Evolutionary conservation across 2,329 filamentous ascomycete species (phyloP).

Genomic region (Fusarium brevicatenulatum): DNA sequence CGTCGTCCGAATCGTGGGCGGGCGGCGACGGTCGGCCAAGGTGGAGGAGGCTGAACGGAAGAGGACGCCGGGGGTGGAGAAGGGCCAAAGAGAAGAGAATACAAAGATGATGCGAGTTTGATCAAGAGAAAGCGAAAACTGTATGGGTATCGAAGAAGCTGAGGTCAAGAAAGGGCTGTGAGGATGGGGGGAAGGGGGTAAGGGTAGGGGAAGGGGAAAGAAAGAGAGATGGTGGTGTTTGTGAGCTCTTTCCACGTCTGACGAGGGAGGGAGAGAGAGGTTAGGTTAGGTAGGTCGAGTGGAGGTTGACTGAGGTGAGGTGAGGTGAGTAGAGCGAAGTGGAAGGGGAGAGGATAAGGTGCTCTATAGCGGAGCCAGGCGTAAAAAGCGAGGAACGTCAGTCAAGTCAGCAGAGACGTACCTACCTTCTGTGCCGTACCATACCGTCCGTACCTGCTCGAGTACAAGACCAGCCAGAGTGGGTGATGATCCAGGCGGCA

Average conservation of each 20-base stretch:
- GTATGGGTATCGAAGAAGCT: constrained; percentile 41
- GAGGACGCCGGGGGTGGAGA: constrained; percentile 35
- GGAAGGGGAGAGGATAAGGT: constrained; percentile 23
- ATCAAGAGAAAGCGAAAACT: constrained; percentile 35
- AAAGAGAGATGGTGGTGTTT: constrained; percentile 43
- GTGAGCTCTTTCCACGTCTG: constrained; percentile 46
- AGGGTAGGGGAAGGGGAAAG: constrained; percentile 27
- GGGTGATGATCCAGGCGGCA: constrained; percentile 8
- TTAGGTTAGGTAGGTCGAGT: constrained; percentile 14
- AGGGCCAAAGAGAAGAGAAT: constrained; percentile 32
- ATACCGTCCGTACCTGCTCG: constrained; percentile 3
- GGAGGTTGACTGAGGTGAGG: constrained; percentile 29
- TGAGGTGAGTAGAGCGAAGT: constrained; percentile 8
- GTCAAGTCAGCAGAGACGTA: constrained; percentile 34
- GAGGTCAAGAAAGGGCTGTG: constrained; percentile 37
- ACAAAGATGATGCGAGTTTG: constrained; percentile 33
- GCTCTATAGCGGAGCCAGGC: constrained; percentile 19
- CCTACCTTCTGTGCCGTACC: background rate
- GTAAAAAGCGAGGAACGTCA: constrained; percentile 21
- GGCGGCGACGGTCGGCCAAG: constrained; percentile 44
- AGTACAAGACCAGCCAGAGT: constrained; percentile 13
- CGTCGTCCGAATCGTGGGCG: constrained; percentile 44
- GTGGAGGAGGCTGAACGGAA: constrained; percentile 37
- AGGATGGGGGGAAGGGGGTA: constrained; percentile 18
- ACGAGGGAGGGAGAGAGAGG: constrained; percentile 37